phyloP scores from a whole-genome alignment of 345 rosid genomes.

The Eutrema heterophyllum region DNA sequence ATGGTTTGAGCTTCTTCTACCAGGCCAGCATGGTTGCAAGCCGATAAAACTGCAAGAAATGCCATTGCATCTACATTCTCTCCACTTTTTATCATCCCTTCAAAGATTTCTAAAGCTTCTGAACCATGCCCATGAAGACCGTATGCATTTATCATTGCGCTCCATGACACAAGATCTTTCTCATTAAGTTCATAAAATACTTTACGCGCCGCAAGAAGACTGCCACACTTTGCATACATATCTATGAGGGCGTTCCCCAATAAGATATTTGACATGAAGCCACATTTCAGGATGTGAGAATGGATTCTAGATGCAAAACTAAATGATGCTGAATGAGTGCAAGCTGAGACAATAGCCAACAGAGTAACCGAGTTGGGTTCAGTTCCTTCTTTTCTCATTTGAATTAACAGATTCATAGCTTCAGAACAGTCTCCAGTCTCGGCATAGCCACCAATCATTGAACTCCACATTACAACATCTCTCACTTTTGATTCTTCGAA shows the following conservation, averaged over 20 bases:
- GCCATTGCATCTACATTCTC: slow-evolving; percentile 39
- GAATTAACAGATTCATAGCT: slow-evolving; percentile 39
- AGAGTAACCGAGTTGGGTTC: slow-evolving; percentile 48
- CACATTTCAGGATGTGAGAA: slow-evolving; percentile 39
- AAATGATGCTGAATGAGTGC: slow-evolving; percentile 33
- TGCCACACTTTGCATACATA: slow-evolving; percentile 59
- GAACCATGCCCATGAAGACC: slow-evolving; percentile 57
- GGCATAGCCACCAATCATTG: slow-evolving; percentile 42
- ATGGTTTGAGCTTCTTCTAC: slow-evolving; percentile 42
- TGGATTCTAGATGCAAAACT: slow-evolving; percentile 38
- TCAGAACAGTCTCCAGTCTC: slow-evolving; percentile 31
- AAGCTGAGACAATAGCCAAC: slow-evolving; percentile 46
- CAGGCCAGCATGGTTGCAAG: slow-evolving; percentile 53
- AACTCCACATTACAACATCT: slow-evolving; percentile 59
- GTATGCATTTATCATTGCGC: slow-evolving; percentile 42
- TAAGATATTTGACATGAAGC: slow-evolving; percentile 27
- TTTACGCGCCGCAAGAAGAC: slow-evolving; percentile 35
- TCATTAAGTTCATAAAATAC: slow-evolving; percentile 40
- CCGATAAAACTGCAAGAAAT: slow-evolving; percentile 48
- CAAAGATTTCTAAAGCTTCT: slow-evolving; percentile 45
- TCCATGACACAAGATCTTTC: slow-evolving; percentile 52
- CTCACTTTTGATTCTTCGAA: slow-evolving; percentile 37
- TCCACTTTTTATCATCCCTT: slow-evolving; percentile 36
- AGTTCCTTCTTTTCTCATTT: slow-evolving; percentile 41
- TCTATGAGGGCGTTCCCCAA: slow-evolving; percentile 50